Evolutionary conservation across 2,329 filamentous ascomycete genomes (phyloP).

Genomic region (Setomelanomma holmii): DNA sequence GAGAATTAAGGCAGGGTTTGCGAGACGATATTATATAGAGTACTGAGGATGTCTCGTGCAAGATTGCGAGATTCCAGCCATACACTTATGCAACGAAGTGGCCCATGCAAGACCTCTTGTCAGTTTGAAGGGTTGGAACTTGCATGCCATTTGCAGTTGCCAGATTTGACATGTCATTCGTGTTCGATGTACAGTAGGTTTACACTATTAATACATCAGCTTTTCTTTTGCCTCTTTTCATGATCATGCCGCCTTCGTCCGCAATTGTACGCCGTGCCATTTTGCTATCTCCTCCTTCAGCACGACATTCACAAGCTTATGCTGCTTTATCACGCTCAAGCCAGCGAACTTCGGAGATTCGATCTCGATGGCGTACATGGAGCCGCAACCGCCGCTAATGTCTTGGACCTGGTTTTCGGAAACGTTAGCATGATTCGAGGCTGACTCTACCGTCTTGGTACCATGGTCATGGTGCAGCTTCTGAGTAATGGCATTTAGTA

Average conservation of each 20-base stretch:
- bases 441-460: too few species aligned
- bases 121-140: background rate
- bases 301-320: slow-evolving; percentile 78
- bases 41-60: background rate
- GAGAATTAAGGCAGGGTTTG: background rate
- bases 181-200: background rate
- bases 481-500: too few species aligned
- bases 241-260: slow-evolving; percentile 64
- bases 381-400: slow-evolving; percentile 82
- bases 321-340: slow-evolving; percentile 77
- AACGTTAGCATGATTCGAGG: slow-evolving; percentile 22
- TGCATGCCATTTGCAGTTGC: background rate
- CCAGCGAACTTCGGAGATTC: slow-evolving; percentile 75
- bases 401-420: slow-evolving; percentile 68
- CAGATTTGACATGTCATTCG: background rate
- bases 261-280: slow-evolving; percentile 85
- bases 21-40: background rate
- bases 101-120: too few species aligned
- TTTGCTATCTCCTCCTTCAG: slow-evolving; percentile 77
- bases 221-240: background rate
- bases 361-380: slow-evolving; percentile 86
- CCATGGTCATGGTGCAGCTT: too few species aligned
- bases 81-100: too few species aligned
- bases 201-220: background rate
- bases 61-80: background rate